Evolutionary conservation across 805 yeast genomes (phyloP), one percentile per base, ranked within the genome.

Genomic region (Nakazawaea holstii): DNA sequence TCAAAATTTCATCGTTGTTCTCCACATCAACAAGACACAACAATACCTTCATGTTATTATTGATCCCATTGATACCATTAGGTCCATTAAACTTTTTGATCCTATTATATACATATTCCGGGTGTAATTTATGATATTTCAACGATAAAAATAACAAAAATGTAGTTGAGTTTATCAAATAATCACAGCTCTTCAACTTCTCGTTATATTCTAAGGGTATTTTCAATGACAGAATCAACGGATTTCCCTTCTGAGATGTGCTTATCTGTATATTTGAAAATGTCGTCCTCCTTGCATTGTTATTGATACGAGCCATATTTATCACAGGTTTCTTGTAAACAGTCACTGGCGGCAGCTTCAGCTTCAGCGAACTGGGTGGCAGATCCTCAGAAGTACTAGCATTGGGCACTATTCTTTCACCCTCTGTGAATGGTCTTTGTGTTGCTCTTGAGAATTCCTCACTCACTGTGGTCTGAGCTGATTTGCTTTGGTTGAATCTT

Each of bases 101-200:
- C 50, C 84, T 69, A 51, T 77, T 77, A 64, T 77, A 75, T 3
- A 87, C 73, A 55, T 87, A 86, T 54, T 85, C 92, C 0, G 91
- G 89, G 53, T 82, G 84, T 35, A 87, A 65, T 60, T 84, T 85
- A 58, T 84, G 89, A 59, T 86, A 87, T 44, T 83, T 82, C 41
- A 87, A 61, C 1, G 88, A 79, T 3, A 87, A 67, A 53, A 85
- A 84, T 0, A 87, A 55, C 1, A 84, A 74, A 48, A 76, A 75
- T 59, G 79, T 62, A 60, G 75, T 64, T 29, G 81, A 68, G 48
- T 76, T 80, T 13, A 86, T 73, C 42, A 82, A 70, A 61, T 86
- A 87, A 59, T 87, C 95, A 55, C 69, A 85, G 58, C 64, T 74
- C 53, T 65, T 71, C 51, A 72, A 63, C 14, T 64, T 64, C 6